Conservation (phyloP, 2,329 filamentous ascomycete genomes). For the Ophiocordyceps australis region DNA sequence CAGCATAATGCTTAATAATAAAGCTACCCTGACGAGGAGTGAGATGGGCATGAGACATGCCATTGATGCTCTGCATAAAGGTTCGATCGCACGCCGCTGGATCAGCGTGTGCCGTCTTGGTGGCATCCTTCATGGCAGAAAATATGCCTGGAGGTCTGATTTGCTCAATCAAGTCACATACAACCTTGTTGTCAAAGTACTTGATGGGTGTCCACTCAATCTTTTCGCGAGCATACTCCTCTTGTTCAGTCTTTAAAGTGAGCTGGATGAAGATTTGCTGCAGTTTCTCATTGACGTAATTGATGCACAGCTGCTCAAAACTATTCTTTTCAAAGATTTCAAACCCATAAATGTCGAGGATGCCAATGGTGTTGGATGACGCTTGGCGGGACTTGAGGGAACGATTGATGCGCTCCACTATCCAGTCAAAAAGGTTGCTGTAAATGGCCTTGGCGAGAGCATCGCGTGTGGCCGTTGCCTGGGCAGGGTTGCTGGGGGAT, state of each 20-base stretch:
- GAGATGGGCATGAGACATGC: constrained; percentile 81
- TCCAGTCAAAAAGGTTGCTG: constrained; percentile 97
- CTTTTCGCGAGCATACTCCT: constrained; percentile 89
- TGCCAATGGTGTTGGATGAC: constrained; percentile 75
- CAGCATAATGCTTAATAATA: constrained; percentile 97
- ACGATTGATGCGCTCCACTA: constrained; percentile 78
- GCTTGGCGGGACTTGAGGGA: constrained; percentile 65
- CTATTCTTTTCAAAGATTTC: constrained; percentile 99
- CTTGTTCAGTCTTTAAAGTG: constrained; percentile 90
- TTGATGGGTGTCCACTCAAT: constrained; percentile 99
- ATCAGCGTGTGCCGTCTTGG: constrained; percentile 94
- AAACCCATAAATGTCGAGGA: constrained; percentile 97
- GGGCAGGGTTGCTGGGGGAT: constrained; percentile 68
- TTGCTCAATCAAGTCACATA: constrained; percentile 92
- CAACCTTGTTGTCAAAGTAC: constrained; percentile 98
- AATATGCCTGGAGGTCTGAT: constrained; percentile 81
- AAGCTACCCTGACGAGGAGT: constrained; percentile 88
- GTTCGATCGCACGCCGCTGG: constrained; percentile 86
- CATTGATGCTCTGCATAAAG: constrained; percentile 84
- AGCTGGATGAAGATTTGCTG: constrained; percentile 99
- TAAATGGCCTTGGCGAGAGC: constrained; percentile 93
- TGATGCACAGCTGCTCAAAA: constrained; percentile 98
- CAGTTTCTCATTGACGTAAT: constrained; percentile 98
- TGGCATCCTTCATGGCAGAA: constrained; percentile 91
- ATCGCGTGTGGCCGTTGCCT: constrained; percentile 75